phyloP scores from a whole-genome alignment of 2,329 filamentous ascomycete species.

The Neurospora sp. region DNA sequence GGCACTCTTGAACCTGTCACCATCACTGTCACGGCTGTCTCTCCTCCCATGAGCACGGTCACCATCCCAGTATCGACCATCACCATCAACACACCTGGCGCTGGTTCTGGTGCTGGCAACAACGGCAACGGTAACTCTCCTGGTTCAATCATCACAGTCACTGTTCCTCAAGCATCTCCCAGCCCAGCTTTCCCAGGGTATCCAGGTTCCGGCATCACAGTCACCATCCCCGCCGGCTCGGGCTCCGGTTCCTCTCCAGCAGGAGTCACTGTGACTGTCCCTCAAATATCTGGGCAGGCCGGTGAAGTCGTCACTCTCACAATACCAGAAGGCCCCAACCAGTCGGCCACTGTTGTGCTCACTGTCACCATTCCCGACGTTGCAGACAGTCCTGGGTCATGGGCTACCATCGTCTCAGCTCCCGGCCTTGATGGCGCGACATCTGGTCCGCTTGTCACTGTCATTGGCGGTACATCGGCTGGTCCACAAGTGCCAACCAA shows the following conservation, averaged over 20 bases:
- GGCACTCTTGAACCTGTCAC: conserved; percentile 7
- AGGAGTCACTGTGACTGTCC: conserved; percentile 1
- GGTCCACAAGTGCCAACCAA: neutral
- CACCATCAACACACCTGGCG: conserved; percentile 3
- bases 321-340: conserved; percentile 4
- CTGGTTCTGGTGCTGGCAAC: neutral
- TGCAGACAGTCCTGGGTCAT: conserved; percentile 5
- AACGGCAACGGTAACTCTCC: conserved; percentile 4
- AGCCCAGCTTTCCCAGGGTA: neutral
- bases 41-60: neutral
- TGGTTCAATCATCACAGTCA: conserved; percentile 9
- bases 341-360: conserved; percentile 6
- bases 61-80: neutral
- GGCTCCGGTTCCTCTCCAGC: neutral
- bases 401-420: conserved; percentile 12
- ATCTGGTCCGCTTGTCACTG: conserved; percentile 10
- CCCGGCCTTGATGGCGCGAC: conserved; percentile 6
- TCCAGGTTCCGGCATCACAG: conserved; percentile 2
- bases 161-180: conserved; percentile 2
- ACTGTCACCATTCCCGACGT: conserved; percentile 12
- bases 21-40: conserved; percentile 10
- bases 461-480: conserved; percentile 7
- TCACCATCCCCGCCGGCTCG: neutral
- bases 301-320: conserved; percentile 11
- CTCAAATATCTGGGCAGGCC: conserved; percentile 1